These are phyloP conservation scores for Gigaspora rosea DNA, from an alignment of 192 early-diverging fungal species.

Conservation along the genomic window DNA sequence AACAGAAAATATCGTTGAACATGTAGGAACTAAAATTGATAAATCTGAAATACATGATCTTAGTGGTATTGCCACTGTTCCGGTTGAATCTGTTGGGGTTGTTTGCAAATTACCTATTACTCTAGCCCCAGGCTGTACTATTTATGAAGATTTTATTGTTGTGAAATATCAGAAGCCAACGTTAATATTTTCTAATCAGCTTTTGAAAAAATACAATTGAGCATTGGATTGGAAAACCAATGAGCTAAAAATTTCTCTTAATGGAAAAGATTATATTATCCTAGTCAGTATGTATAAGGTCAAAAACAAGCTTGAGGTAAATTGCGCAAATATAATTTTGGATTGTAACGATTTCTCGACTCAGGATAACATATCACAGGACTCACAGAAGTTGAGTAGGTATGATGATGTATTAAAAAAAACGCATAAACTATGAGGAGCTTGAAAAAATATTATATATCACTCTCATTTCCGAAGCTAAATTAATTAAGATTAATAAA, in stretches of 20 bases:
- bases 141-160: conserved; percentile 1
- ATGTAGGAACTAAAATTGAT: not conserved
- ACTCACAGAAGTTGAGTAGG: too few species aligned
- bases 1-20: conserved; percentile 9
- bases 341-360: not conserved
- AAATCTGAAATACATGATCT: conserved; percentile 4
- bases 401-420: too few species aligned
- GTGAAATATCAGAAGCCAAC: not conserved
- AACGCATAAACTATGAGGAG: too few species aligned
- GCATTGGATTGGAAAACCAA: conserved; percentile 15
- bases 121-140: not conserved
- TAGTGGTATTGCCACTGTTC: conserved; percentile 7
- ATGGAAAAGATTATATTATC: conserved; percentile 14
- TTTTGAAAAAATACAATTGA: conserved; percentile 15
- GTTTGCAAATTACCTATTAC: not conserved
- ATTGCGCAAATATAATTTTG: not conserved
- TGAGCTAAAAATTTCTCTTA: not conserved
- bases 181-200: conserved; percentile 6
- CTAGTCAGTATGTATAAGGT: conserved; percentile 11
- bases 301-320: not conserved
- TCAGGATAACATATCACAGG: not conserved
- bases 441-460: too few species aligned
- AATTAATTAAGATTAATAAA: too few species aligned
- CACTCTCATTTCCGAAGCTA: too few species aligned
- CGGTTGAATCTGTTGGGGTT: not conserved